Evolutionary conservation across 2,329 filamentous ascomycete species (phyloP), one percentile per base, ranked within the genome.

Genomic region (Metarhizium sp.): DNA sequence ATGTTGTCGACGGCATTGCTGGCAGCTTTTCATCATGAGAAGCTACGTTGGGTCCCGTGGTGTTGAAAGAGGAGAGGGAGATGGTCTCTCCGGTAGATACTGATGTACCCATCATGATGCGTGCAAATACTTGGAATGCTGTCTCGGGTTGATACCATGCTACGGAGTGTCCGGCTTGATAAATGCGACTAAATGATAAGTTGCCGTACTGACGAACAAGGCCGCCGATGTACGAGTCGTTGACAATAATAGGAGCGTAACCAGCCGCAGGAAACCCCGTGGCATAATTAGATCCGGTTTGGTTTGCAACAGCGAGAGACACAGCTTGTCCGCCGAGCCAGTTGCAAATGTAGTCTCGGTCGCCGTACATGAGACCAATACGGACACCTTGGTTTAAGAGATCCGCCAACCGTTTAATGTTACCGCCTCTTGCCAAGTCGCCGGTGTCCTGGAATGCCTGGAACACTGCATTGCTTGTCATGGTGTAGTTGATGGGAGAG

Each of bases 161-260:
- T 1, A 84, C 78, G 52, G 82, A 77, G 62, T 88, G 85, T 2
- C 85, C 84, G 16, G 84, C 77, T 62, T 87, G 80, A 66, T 84
- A 87, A 50, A 88, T 75, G 7, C 85, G 77, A 54, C 80, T 81
- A 66, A 88, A 88, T 16, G 79, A 83, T 54, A 88, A 78, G 61
- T 92, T 92, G 11, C 86, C 88, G 62, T 82, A 88, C 67, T 94
- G 88, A 4, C 88, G 80, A 0, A 90, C 88, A 55, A 82, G 80
- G 20, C 89, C 90, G 52, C 82, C 88, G 64, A 84, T 81, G 69
- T 87, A 86, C 6, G 78, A 76, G 30, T 76, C 77, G 64, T 90
- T 88, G 45, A 88, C 82, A 13, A 84, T 73, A 59, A 94, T 83
- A 14, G 86, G 82, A 0, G 82, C 80, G 66, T 94, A 94, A 1